Conservation (phyloP, 495 filamentous ascomycete species). For the Hypoxylon rickii region DNA sequence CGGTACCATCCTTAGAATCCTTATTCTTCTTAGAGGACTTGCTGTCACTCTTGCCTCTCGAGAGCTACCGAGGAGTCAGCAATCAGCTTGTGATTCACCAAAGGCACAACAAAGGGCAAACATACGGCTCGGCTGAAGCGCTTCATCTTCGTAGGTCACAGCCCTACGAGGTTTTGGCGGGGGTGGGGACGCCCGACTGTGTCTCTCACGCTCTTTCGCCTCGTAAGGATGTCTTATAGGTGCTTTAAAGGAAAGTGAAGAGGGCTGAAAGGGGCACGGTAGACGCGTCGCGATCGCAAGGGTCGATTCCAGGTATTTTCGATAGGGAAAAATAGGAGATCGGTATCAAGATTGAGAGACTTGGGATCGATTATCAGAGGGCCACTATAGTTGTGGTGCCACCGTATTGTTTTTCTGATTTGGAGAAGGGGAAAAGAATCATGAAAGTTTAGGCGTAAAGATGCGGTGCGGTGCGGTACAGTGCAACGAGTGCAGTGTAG, state of each 20-base stretch:
- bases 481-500: neutral
- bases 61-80: constrained; percentile 70
- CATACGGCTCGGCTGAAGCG: constrained; percentile 97
- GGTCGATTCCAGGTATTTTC: neutral
- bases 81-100: constrained; percentile 8
- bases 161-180: constrained; percentile 42
- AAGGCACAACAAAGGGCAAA: constrained; percentile 35
- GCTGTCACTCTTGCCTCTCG: constrained; percentile 88
- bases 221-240: constrained; percentile 11
- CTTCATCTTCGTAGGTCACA: constrained; percentile 78
- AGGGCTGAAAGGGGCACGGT: constrained; percentile 3
- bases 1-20: constrained; percentile 73
- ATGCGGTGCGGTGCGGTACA: neutral
- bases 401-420: constrained; percentile 18
- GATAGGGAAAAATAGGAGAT: neutral
- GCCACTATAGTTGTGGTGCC: constrained; percentile 14
- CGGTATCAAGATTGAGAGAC: constrained; percentile 7
- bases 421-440: constrained; percentile 14
- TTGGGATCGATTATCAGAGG: constrained; percentile 7
- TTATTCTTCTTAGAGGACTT: constrained; percentile 96
- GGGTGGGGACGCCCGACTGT: constrained; percentile 36
- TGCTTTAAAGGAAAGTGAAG: neutral
- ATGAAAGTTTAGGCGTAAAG: constrained; percentile 20
- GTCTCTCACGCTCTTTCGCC: too few relatives aligned
- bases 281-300: constrained; percentile 20